Evolutionary conservation across 805 yeast species (phyloP), one percentile per base, ranked within the genome.

Genomic region (Sugiyamaella lignohabitans): DNA sequence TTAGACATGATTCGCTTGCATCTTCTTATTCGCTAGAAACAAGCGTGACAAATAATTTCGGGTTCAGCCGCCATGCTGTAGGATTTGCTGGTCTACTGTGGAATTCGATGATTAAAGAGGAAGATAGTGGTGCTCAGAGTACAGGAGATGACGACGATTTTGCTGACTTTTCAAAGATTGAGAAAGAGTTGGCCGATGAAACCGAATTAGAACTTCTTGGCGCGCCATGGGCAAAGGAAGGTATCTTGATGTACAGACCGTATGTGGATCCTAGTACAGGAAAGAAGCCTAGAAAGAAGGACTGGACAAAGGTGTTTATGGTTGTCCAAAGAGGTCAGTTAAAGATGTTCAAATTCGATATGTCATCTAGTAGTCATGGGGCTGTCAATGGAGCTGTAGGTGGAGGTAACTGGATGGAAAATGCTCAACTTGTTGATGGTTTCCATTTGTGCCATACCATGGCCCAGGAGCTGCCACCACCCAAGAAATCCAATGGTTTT

Each of bases 201-300:
- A 70, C 76, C 53, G 76, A 75, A 34, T 67, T 82, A 48, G 88
- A 81, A 57, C 67, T 79, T 40, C 73, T 73, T 44, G 91, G 91
- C 1, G 79, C 89, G 0, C 91, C 93, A 1, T 84, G 86, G 78
- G 72, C 80, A 47, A 81, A 84, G 59, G 91, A 84, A 64, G 91
- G 93, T 1, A 57, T 84, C 32, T 67, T 80, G 53, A 70, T 74
- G 49, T 57, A 62, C 52, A 40, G 59, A 48, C 56, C 60, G 3
- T 57, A 53, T 27, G 52, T 57, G 24, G 61, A 58, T 46, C 58
- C 61, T 4, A 53, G 52, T 36, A 44, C 60, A 10, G 57, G 56
- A 27, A 55, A 58, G 40, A 53, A 55, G 47, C 50, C 51, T 41
- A 53, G 57, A 46, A 57, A 58, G 54, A 51, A 58, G 39, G 64